These are phyloP conservation scores for Penicillium antarcticum DNA, from an alignment of 495 filamentous ascomycete species.

Conservation along the genomic window DNA sequence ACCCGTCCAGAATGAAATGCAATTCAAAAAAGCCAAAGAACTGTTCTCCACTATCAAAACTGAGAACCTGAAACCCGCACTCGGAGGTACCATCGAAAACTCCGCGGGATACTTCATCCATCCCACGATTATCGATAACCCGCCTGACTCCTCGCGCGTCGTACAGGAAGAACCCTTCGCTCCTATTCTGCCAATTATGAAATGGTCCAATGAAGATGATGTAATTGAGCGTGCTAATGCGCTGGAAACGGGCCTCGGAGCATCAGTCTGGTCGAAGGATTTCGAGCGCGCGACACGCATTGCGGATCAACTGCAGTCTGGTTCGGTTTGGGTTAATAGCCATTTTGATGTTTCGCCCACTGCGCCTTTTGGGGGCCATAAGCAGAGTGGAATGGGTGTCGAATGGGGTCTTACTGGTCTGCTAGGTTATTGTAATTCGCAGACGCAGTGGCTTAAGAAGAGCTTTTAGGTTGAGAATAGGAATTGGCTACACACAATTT, in stretches of 20 bases:
- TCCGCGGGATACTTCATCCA: slow-evolving; percentile 50
- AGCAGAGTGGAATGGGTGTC: slow-evolving; percentile 63
- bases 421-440: slow-evolving; percentile 57
- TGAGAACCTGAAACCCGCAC: slow-evolving; percentile 41
- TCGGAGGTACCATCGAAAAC: slow-evolving; percentile 30
- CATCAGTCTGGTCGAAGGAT: slow-evolving; percentile 55
- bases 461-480: neutral
- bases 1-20: slow-evolving; percentile 59
- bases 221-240: slow-evolving; percentile 56
- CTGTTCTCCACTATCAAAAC: slow-evolving; percentile 45
- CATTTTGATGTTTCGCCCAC: slow-evolving; percentile 47
- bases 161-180: slow-evolving; percentile 48
- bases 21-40: slow-evolving; percentile 53
- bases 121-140: slow-evolving; percentile 59
- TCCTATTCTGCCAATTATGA: slow-evolving; percentile 55
- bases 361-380: slow-evolving; percentile 60
- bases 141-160: slow-evolving; percentile 49
- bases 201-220: slow-evolving; percentile 56
- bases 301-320: slow-evolving; percentile 49
- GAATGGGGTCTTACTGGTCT: slow-evolving; percentile 60
- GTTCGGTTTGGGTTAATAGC: slow-evolving; percentile 57
- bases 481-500: too few species aligned
- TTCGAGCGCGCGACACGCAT: slow-evolving; percentile 46
- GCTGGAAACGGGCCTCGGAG: slow-evolving; percentile 53
- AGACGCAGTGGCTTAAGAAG: slow-evolving; percentile 28